Evolutionary conservation across 257 asterid species (phyloP).

Genomic region (Paulownia fortunei): DNA sequence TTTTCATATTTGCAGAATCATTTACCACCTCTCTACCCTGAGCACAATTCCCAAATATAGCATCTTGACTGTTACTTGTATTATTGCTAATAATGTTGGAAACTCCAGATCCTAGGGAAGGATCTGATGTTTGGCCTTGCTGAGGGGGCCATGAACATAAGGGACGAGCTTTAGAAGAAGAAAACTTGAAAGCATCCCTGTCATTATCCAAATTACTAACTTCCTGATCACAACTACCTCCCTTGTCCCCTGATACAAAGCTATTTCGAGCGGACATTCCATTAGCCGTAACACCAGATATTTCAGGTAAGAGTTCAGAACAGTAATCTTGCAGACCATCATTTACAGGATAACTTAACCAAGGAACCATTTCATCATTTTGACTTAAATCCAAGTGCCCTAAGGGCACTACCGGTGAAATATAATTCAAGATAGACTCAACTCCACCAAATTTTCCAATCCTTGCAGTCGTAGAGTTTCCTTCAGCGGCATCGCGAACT

Average conservation of each 20-base stretch:
- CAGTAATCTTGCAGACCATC: constrained; percentile 52
- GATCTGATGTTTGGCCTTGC: constrained; percentile 44
- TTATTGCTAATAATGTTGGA: constrained; percentile 40
- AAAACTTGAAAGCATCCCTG: constrained; percentile 33
- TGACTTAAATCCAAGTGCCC: constrained; percentile 46
- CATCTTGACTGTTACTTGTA: constrained; percentile 32
- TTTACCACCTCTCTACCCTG: constrained; percentile 38
- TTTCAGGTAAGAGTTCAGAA: constrained; percentile 56
- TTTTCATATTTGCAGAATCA: constrained; percentile 21
- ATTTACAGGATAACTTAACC: constrained; percentile 58
- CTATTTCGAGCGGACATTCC: constrained; percentile 30
- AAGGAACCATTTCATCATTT: constrained; percentile 61
- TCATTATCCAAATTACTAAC: constrained; percentile 30
- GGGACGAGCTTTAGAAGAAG: constrained; percentile 42
- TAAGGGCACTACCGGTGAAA: constrained; percentile 46
- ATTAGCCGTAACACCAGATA: constrained; percentile 53
- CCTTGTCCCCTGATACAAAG: constrained; percentile 40
- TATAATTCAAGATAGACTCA: constrained; percentile 46
- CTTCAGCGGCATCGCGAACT: constrained; percentile 34
- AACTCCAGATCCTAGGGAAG: constrained; percentile 44
- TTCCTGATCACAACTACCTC: constrained; percentile 35
- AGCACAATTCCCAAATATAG: constrained; percentile 30
- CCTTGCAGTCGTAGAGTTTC: constrained; percentile 30
- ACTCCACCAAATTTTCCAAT: constrained; percentile 45
- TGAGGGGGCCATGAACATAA: constrained; percentile 42